Evolutionary conservation across 2,329 filamentous ascomycete genomes (phyloP), one percentile per base, ranked within the genome.

Genomic region (Ascomycota sp.): DNA sequence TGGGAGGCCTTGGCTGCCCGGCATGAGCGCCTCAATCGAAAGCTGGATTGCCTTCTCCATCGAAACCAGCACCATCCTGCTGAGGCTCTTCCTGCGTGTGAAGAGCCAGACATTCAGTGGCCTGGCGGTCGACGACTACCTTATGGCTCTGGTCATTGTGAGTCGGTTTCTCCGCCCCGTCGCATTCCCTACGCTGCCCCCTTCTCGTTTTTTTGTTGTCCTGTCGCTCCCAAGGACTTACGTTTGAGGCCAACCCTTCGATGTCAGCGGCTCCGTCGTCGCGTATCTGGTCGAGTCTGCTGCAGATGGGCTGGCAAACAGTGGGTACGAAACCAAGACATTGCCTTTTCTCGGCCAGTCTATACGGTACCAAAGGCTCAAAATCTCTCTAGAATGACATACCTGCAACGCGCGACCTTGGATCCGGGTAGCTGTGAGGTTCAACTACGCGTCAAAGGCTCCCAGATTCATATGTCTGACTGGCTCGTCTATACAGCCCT

Each of bases 401-500:
- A 21, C 22, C 13, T 19, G 13, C 5, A 30, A 8, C 22, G 25
- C 13, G 22, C 21, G 8, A 11, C 22, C 12, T 22, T 32, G 3
- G 31, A 32, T 13, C 26, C 23, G 12, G 6, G n/a, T 7, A 23
- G 31, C 11, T 9, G 11, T 9, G 31, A 32, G 13, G 29, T 24
- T 8, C 8, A 23, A 9, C 8, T 32, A 21, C 26, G 31, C 8
- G 27, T 32, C 27, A 12, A 28, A 15, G 67, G 66, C 0, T 65
- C 64, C 9, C 68, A 69, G 39, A 56, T 63, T 0, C 63, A 69
- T 32, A 43, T 72, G 3, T 45, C 60, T 0, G 63, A 63, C 3
- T 69, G 64, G 64, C 55, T 58, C 11, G 44, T 58, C 13, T 72
- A 70, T 35, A 58, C 56, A 0, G 42, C 55, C 3, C 42, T 69